Evolutionary conservation across 2,329 filamentous ascomycete genomes (phyloP), one percentile per base, ranked within the genome.

Genomic region (Helicocarpus griseus): DNA sequence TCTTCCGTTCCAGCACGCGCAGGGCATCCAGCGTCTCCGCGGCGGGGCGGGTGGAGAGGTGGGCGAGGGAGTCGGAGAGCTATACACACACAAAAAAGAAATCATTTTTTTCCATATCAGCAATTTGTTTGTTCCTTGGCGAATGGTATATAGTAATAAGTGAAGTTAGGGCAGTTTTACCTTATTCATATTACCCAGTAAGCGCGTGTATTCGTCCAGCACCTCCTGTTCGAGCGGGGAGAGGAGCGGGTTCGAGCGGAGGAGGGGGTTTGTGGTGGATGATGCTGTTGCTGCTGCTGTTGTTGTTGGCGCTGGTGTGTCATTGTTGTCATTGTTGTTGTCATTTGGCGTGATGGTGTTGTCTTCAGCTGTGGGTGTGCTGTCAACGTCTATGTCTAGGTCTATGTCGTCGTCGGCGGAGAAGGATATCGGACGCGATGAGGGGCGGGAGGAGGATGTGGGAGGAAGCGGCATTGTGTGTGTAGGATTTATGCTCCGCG

Each of bases 151-250:
- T 28, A 43, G 40, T 36, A 33, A 31, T 22, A 38, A 38, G 14
- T 3, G 33, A 1, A 5, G 45, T 6, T 21, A 31, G 26, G 13
- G 19, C 28, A 5, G 6, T 62, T 70, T 53, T 70, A 91, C 93
- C 73, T 86, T 86, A 63, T 94, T 95, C 78, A 98, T 85, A 65
- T 97, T 98, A 60, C 86, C 85, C 0, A 91, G 81, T 29, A 98
- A 73, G 13, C 85, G 79, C 59, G 91, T 83, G 65, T 98, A 98
- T 69, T 98, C 93, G 56, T 97, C 89, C 1, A 98, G 76, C 1
- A 98, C 86, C 65, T 97, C 89, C 68, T 95, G 90, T 73, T 98
- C 90, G 6, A 95, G 79, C 4, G 89, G 85, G 0, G 84, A 79
- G 55, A 95, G 65, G 21, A 65, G 60, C 0, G 67, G 61, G 50